phyloP scores from a whole-genome alignment of 108 stramenopile species.

The Nitzschia sp. region DNA sequence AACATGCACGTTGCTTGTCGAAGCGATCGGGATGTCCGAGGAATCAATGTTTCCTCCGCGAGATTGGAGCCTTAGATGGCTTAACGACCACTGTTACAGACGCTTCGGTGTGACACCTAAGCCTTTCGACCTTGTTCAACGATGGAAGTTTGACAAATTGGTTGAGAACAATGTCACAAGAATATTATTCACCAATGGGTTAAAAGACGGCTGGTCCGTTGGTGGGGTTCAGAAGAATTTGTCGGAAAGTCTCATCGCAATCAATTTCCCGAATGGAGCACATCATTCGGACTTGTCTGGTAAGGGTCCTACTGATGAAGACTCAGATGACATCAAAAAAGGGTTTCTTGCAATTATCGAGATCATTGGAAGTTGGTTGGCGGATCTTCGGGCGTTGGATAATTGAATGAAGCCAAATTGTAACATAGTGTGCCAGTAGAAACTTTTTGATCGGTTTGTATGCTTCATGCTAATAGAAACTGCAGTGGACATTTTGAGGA shows the following conservation, averaged over 20 bases:
- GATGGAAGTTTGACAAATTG: conserved; percentile 58
- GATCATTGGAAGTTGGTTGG: conserved; percentile 62
- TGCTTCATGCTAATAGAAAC: no score
- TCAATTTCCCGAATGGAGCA: conserved; percentile 87
- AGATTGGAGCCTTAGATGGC: conserved; percentile 59
- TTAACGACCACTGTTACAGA: conserved; percentile 53
- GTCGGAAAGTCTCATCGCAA: conserved; percentile 58
- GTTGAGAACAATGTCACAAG: conserved; percentile 44
- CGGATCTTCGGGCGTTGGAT: no score
- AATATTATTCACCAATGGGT: conserved; percentile 84
- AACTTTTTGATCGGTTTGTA: no score
- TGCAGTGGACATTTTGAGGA: no score
- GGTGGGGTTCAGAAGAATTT: conserved; percentile 69
- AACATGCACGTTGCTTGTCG: conserved; percentile 61
- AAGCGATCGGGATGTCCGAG: conserved; percentile 64
- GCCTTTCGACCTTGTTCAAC: conserved; percentile 57
- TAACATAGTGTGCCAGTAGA: no score
- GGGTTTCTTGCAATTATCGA: conserved; percentile 53
- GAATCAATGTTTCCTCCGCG: conserved; percentile 76
- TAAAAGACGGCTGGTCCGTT: conserved; percentile 52
- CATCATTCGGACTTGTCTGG: conserved; percentile 69
- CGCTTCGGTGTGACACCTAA: conserved; percentile 69
- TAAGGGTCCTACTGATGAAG: conserved; percentile 24
- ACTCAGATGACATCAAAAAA: conserved; percentile 73
- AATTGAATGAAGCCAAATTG: no score